phyloP scores from a whole-genome alignment of 1,284 basidiomycete genomes.

The Microstroma glucosiphilum region DNA sequence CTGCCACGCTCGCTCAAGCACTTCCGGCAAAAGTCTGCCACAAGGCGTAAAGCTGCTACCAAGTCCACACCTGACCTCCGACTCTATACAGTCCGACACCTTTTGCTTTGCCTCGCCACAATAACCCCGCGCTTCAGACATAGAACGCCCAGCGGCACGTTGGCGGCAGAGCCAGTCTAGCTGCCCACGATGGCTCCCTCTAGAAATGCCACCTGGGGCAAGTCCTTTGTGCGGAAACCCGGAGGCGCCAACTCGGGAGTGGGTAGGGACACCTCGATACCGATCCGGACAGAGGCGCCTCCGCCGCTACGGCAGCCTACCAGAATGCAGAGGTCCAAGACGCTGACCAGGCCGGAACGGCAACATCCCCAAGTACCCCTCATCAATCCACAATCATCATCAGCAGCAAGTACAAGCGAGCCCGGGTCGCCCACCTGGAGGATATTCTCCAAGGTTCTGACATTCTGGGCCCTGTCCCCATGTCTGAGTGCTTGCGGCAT shows the following conservation, averaged over 20 bases:
- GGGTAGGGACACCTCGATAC: slow-evolving; percentile 31
- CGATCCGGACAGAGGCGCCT: slow-evolving; percentile 39
- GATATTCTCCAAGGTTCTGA: slow-evolving; percentile 24
- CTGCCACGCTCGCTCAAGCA: too few relatives aligned
- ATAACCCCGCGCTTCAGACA: too few relatives aligned
- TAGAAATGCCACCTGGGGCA: slow-evolving; percentile 7
- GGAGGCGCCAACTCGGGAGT: slow-evolving; percentile 16
- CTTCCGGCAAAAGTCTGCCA: too few relatives aligned
- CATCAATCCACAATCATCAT: slow-evolving; percentile 62
- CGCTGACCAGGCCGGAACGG: slow-evolving; percentile 69
- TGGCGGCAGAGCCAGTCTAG: too few relatives aligned
- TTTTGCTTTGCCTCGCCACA: too few relatives aligned
- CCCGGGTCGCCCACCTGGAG: slow-evolving; percentile 30
- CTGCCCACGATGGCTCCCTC: too few relatives aligned
- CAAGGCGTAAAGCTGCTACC: too few relatives aligned
- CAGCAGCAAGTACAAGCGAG: slow-evolving; percentile 11
- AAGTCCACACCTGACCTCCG: too few relatives aligned
- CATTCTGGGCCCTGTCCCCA: slow-evolving; percentile 45
- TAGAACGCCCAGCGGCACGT: too few relatives aligned
- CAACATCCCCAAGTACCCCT: slow-evolving; percentile 60
- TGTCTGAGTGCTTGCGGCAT: slow-evolving; percentile 51
- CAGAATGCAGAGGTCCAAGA: slow-evolving; percentile 50
- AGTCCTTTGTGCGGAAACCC: slow-evolving; percentile 45
- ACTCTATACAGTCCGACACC: too few relatives aligned
- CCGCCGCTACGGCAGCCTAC: slow-evolving; percentile 47